Percentiles rank a stretch among this genome's conserved stretches.
Conservation (phyloP, 306 rosid species). For the Clitoria ternatea region DNA sequence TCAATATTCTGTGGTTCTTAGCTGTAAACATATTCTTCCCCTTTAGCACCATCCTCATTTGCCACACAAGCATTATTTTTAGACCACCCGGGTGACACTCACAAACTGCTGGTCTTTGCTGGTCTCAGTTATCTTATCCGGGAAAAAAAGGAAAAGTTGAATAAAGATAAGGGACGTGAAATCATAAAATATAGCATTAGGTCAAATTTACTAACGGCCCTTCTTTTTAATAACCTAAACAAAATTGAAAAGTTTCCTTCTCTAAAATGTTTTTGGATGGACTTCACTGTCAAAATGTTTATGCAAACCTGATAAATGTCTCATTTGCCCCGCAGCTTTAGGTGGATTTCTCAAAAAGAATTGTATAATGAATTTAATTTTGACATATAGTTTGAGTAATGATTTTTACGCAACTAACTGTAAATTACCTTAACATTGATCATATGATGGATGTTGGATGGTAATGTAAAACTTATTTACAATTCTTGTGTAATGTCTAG, state of each 20-base stretch:
- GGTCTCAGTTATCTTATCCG: background rate
- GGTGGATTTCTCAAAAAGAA: background rate
- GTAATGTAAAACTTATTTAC: too few species aligned
- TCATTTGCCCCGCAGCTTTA: background rate
- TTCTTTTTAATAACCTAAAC: background rate
- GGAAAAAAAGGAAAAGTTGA: background rate
- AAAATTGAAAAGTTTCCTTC: background rate
- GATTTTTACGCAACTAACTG: too few species aligned
- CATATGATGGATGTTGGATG: too few species aligned
- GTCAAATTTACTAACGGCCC: background rate
- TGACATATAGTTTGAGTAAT: too few species aligned
- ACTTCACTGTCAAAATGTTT: background rate
- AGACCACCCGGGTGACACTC: background rate
- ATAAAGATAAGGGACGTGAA: background rate
- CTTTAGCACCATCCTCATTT: background rate
- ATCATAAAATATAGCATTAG: background rate
- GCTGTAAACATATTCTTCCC: background rate
- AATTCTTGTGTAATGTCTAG: too few species aligned
- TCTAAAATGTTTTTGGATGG: background rate
- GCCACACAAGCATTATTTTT: background rate
- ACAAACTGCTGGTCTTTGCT: background rate
- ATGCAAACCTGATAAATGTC: background rate
- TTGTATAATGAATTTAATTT: background rate
- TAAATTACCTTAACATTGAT: too few species aligned
- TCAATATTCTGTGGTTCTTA: conserved; percentile 15